Percentiles rank a stretch among this genome's conserved stretches.
phyloP scores from a whole-genome alignment of 345 rosid genomes.

The Mangifera indica region DNA sequence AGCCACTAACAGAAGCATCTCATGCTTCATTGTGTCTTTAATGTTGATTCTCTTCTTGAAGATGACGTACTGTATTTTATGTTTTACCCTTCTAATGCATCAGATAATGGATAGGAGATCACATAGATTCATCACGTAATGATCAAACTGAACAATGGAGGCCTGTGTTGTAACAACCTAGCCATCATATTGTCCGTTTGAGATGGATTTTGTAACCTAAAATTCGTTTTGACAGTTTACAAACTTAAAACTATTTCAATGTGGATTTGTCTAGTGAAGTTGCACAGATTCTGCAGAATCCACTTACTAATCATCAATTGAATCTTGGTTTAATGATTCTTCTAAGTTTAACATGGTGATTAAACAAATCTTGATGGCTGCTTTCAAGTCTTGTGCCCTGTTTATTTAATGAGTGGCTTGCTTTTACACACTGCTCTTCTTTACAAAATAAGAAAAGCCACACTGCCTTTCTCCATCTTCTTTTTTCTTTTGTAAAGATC shows the following conservation, averaged over 20 bases:
- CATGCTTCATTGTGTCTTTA: slow-evolving; percentile 31
- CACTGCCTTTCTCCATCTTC: neutral
- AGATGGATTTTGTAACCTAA: no score
- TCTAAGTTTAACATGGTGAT: slow-evolving; percentile 6
- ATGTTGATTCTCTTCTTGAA: slow-evolving; percentile 22
- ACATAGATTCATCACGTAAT: neutral
- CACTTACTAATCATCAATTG: slow-evolving; percentile 9
- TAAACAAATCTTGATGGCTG: slow-evolving; percentile 5
- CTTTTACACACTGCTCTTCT: neutral
- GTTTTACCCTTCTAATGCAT: slow-evolving; percentile 1
- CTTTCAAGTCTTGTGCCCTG: slow-evolving; percentile 2
- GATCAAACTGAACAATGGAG: neutral
- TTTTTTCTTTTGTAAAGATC: neutral
- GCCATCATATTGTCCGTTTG: no score
- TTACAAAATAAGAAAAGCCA: neutral
- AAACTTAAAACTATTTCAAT: no score
- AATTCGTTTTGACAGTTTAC: no score
- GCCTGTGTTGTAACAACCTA: no score
- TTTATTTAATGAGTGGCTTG: neutral
- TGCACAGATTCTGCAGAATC: neutral
- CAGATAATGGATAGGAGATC: slow-evolving; percentile 5
- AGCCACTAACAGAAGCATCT: slow-evolving; percentile 46
- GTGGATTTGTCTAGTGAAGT: no score
- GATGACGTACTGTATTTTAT: slow-evolving; percentile 10
- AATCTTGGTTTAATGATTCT: slow-evolving; percentile 24